phyloP scores from a whole-genome alignment of 352 stramenopile genomes.

The Stramenopiles sp. region DNA sequence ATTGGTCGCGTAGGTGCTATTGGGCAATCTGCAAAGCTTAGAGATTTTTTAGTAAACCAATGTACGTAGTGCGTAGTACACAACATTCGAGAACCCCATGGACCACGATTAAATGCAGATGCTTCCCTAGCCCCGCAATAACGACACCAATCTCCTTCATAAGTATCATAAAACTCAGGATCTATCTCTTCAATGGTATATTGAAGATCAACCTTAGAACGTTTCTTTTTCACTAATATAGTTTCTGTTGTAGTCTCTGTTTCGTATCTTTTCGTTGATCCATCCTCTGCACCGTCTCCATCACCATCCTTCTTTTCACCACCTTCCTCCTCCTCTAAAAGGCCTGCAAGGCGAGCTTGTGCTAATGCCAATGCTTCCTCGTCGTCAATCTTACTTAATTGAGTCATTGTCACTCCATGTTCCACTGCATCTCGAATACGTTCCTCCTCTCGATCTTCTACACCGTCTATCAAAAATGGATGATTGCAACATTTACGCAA shows the following conservation, averaged over 20 bases:
- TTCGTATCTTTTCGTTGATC: background rate
- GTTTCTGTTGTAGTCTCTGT: background rate
- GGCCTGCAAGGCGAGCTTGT: background rate
- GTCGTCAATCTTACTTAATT: background rate
- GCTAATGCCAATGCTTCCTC: background rate
- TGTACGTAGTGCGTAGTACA: constrained; percentile 1
- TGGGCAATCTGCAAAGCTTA: background rate
- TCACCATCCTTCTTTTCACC: background rate
- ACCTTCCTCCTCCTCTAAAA: background rate
- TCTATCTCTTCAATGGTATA: background rate
- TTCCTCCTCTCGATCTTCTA: constrained; percentile 51
- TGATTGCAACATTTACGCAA: constrained; percentile 99
- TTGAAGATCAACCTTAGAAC: background rate
- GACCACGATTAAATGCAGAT: background rate
- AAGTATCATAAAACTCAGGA: background rate
- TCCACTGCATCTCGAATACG: constrained; percentile 36
- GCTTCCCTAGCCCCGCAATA: background rate
- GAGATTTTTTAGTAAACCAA: constrained; percentile 9
- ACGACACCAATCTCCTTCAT: constrained; percentile 7
- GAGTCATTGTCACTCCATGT: constrained; percentile 14
- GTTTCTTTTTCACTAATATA: background rate
- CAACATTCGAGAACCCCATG: background rate
- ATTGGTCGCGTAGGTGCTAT: background rate
- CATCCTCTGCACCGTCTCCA: background rate
- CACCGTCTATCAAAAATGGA: constrained; percentile 90